These are phyloP conservation scores for Fusarium vanettenii DNA, from an alignment of 2,329 filamentous ascomycete genomes.

Conservation along the genomic window DNA sequence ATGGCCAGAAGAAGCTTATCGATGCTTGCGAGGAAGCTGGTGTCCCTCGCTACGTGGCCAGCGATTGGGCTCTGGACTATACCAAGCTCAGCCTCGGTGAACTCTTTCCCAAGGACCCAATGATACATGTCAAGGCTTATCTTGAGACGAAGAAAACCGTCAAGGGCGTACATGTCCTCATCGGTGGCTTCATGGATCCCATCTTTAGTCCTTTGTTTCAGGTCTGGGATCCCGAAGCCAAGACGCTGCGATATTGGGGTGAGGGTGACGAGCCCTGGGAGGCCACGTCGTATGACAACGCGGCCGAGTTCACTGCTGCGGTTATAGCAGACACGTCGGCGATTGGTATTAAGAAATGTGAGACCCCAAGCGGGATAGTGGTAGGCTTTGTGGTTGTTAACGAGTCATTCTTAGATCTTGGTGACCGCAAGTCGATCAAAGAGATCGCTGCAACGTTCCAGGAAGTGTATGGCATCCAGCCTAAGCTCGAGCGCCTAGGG, in stretches of 20 bases:
- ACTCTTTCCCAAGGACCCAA: conserved; percentile 53
- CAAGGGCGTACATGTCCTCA: conserved; percentile 46
- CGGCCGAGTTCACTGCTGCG: conserved; percentile 47
- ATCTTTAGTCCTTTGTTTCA: conserved; percentile 20
- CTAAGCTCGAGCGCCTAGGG: not conserved
- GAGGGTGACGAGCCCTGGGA: conserved; percentile 52
- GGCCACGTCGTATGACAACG: conserved; percentile 50
- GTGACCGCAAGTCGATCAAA: not conserved
- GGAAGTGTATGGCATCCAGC: not conserved
- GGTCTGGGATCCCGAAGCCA: conserved; percentile 36
- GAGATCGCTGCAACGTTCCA: not conserved
- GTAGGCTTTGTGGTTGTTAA: not conserved
- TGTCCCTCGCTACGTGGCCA: conserved; percentile 54
- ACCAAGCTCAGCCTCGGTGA: conserved; percentile 51
- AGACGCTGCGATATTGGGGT: conserved; percentile 49
- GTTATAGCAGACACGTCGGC: not conserved
- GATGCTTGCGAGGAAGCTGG: conserved; percentile 50
- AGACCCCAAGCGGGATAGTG: not conserved
- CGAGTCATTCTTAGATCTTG: not conserved
- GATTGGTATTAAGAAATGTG: not conserved
- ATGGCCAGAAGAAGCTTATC: conserved; percentile 55
- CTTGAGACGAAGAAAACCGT: conserved; percentile 50
- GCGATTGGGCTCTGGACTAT: conserved; percentile 55
- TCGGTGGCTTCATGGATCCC: not conserved
- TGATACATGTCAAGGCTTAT: conserved; percentile 53